Evolutionary conservation across 495 filamentous ascomycete species (phyloP), one percentile per base, ranked within the genome.

Genomic region (Lasiosphaeriaceae sp.): DNA sequence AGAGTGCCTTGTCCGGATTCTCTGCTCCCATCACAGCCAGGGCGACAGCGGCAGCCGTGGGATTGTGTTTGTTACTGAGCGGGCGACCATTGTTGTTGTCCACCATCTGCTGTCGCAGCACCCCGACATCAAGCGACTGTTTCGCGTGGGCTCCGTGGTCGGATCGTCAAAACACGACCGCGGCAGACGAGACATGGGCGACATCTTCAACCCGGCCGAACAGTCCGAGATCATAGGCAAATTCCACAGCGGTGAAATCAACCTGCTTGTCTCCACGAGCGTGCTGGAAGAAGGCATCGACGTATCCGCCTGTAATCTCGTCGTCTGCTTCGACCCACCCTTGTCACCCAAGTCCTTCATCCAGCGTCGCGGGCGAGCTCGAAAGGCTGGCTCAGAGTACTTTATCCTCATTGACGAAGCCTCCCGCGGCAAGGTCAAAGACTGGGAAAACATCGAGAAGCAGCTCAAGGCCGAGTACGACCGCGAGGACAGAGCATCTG

Each of bases 271-370:
- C 3, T 77, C 86, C 0, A 92, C 89, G 0, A 83, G 79, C 58
- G 87, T 86, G 1, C 71, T 90, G 1, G 88, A 92, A 67, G 89
- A 92, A 70, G 89, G 89, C 0, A 83, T 92, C 17, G 89, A 91
- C 70, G 74, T 92, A 1, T 80, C 83, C 21, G 80, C 84, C 9
- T 92, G 88, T 60, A 83, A 87, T 59, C 57, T 85, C 26, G 87
- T 92, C 0, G 76, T 90, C 7, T 89, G 86, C 58, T 91, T 84
- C 62, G 77, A 90, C 50, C 75, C 75, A 43, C 88, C 87, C 3
- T 67, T 76, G 4, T 89, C 85, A 53, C 66, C 91, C 20, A 87
- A 86, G 59, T 86, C 86, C 1, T 91, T 89, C 66, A 77, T 92
- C 6, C 89, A 92, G 63, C 75, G 88, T 17, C 78, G 89, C 19